Evolutionary conservation across 1,139 yeast species (phyloP).

Genomic region (Kazachstania sp.): DNA sequence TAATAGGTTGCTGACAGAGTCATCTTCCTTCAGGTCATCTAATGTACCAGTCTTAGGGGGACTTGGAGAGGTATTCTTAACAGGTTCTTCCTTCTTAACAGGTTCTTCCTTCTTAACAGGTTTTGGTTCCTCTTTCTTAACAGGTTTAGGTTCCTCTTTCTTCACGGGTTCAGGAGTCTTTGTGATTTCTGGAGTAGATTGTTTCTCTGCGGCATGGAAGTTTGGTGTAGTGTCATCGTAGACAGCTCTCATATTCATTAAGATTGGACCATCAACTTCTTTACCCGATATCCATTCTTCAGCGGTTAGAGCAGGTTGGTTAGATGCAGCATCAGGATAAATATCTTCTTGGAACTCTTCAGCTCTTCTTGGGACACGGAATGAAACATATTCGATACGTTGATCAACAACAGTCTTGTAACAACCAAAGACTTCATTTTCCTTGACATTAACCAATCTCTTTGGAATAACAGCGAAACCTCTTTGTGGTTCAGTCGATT

Average conservation of each 20-base stretch:
- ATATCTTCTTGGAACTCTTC: constrained; percentile 90
- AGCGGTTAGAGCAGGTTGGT: constrained; percentile 67
- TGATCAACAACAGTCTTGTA: constrained; percentile 81
- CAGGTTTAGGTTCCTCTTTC: not conserved
- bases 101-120: constrained; percentile 6
- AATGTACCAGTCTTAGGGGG: constrained; percentile 22
- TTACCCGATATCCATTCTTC: constrained; percentile 76
- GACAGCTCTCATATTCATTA: constrained; percentile 64
- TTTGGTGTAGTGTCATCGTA: constrained; percentile 64
- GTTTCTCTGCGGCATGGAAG: constrained; percentile 31
- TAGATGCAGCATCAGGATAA: constrained; percentile 84
- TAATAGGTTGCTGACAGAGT: constrained; percentile 40
- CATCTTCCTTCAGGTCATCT: constrained; percentile 43
- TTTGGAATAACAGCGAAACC: constrained; percentile 91
- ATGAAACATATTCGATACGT: constrained; percentile 79
- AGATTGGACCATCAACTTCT: constrained; percentile 70
- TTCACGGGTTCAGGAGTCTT: constrained; percentile 2
- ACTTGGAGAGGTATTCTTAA: constrained; percentile 1
- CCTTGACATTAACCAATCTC: constrained; percentile 63
- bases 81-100: too few relatives aligned
- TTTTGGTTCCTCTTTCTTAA: constrained; percentile 1
- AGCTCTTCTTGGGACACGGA: constrained; percentile 86
- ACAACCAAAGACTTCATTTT: constrained; percentile 73
- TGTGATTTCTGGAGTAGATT: constrained; percentile 20
- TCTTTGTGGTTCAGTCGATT: constrained; percentile 88